phyloP scores from a whole-genome alignment of 2,329 filamentous ascomycete genomes.

The Hypoxylon sp. region DNA sequence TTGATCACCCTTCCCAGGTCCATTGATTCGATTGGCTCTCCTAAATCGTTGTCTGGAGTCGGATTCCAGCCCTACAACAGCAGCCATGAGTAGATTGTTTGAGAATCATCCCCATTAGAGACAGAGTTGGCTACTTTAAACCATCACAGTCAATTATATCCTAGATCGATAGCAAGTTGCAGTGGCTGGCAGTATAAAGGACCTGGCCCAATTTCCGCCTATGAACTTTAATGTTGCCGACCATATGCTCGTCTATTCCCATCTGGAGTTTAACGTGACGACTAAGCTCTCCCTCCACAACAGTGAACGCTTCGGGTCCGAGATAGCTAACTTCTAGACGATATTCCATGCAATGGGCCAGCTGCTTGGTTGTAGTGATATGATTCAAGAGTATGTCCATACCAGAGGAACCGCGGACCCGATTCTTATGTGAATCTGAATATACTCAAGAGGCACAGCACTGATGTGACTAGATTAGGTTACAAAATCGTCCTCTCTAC shows the following conservation, averaged over 20 bases:
- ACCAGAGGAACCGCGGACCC: background rate
- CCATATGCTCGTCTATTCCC: constrained; percentile 25
- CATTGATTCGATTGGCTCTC: background rate
- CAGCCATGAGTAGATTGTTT: constrained; percentile 12
- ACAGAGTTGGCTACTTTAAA: constrained; percentile 13
- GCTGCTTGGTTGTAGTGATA: constrained; percentile 7
- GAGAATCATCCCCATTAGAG: constrained; percentile 1
- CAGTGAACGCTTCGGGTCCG: constrained; percentile 13
- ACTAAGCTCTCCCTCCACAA: constrained; percentile 5
- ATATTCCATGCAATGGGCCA: background rate
- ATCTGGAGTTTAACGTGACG: background rate
- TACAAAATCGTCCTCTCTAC: constrained; percentile 8
- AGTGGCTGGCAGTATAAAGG: constrained; percentile 4
- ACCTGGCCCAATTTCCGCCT: constrained; percentile 1
- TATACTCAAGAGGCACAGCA: background rate
- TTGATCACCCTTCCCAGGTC: background rate
- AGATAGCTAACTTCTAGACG: background rate
- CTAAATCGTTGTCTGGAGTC: background rate
- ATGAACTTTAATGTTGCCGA: constrained; percentile 36
- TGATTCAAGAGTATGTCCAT: background rate
- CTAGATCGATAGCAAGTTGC: background rate
- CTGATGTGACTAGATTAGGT: constrained; percentile 6
- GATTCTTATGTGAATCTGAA: background rate
- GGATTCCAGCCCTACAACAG: background rate
- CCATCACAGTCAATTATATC: background rate